These are phyloP conservation scores for Prunus padus DNA, from an alignment of 306 rosid species.

Conservation along the genomic window DNA sequence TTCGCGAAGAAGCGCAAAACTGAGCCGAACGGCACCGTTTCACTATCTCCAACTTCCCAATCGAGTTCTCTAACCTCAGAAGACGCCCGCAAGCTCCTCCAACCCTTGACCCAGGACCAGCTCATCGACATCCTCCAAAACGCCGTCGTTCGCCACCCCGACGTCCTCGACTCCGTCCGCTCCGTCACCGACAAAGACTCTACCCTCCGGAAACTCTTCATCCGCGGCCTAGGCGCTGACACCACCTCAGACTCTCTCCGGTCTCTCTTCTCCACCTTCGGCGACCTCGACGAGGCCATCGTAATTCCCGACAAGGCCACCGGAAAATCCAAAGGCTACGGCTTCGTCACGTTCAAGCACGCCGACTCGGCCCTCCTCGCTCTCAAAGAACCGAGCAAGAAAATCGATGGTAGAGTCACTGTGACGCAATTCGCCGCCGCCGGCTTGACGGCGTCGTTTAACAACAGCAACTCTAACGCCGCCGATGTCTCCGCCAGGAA, in stretches of 20 bases:
- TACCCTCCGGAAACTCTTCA: slow-evolving; percentile 67
- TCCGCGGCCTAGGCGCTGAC: slow-evolving; percentile 75
- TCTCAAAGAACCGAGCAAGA: slow-evolving; percentile 65
- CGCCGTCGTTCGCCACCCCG: slow-evolving; percentile 51
- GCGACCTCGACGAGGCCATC: slow-evolving; percentile 67
- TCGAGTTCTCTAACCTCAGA: slow-evolving; percentile 28
- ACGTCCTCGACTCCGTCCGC: slow-evolving; percentile 54
- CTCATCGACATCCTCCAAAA: slow-evolving; percentile 51
- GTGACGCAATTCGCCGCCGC: slow-evolving; percentile 71
- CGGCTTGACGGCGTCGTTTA: slow-evolving; percentile 30
- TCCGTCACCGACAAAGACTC: slow-evolving; percentile 45
- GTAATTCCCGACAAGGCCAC: slow-evolving; percentile 63
- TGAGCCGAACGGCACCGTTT: slow-evolving; percentile 50
- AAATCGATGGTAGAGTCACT: slow-evolving; percentile 68
- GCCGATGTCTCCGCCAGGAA: slow-evolving; percentile 45
- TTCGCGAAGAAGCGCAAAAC: slow-evolving; percentile 61
- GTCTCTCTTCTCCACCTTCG: slow-evolving; percentile 49
- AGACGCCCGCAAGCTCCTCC: slow-evolving; percentile 58
- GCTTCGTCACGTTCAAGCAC: slow-evolving; percentile 65
- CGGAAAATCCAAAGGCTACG: slow-evolving; percentile 65
- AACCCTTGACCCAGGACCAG: slow-evolving; percentile 51
- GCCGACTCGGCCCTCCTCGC: slow-evolving; percentile 66
- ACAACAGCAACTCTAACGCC: background rate
- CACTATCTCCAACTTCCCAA: slow-evolving; percentile 1
- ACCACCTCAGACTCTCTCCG: slow-evolving; percentile 74